Conservation (phyloP, 2,329 filamentous ascomycete genomes). For the Arthrobotrys sphaeroides region DNA sequence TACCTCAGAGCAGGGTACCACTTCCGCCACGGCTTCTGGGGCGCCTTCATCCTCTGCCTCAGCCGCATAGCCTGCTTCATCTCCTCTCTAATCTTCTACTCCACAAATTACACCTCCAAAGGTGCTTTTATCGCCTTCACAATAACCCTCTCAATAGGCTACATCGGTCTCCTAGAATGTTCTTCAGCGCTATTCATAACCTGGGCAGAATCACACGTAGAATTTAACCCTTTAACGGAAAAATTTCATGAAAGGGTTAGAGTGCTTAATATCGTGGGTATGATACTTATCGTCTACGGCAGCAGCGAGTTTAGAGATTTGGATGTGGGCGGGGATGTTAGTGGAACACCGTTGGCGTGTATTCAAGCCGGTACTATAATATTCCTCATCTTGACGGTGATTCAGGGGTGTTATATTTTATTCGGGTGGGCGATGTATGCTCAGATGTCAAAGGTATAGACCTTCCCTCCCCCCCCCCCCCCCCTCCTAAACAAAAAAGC, state of each 20-base stretch:
- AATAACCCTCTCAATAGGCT: too few relatives aligned
- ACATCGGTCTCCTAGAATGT: conserved; percentile 43
- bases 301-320: conserved; percentile 3
- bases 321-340: not conserved
- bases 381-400: conserved; percentile 36
- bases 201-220: conserved; percentile 40
- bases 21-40: conserved; percentile 51
- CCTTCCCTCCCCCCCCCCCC: not conserved
- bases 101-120: conserved; percentile 26
- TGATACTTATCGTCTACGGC: conserved; percentile 35
- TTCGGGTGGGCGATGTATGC: conserved; percentile 26
- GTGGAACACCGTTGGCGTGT: conserved; percentile 15
- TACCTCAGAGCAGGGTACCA: conserved; percentile 47
- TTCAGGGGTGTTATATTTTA: conserved; percentile 27
- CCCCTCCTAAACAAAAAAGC: not conserved
- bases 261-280: conserved; percentile 35
- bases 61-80: conserved; percentile 46
- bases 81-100: conserved; percentile 52
- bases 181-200: conserved; percentile 39
- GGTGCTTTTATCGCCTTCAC: too few relatives aligned
- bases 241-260: conserved; percentile 42
- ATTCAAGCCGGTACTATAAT: conserved; percentile 47
- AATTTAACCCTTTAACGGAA: conserved; percentile 24
- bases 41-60: conserved; percentile 49
- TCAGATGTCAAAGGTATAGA: conserved; percentile 6